Evolutionary conservation across 2,329 filamentous ascomycete species (phyloP), one percentile per base, ranked within the genome.

Genomic region (Aspergillus brasiliensis): DNA sequence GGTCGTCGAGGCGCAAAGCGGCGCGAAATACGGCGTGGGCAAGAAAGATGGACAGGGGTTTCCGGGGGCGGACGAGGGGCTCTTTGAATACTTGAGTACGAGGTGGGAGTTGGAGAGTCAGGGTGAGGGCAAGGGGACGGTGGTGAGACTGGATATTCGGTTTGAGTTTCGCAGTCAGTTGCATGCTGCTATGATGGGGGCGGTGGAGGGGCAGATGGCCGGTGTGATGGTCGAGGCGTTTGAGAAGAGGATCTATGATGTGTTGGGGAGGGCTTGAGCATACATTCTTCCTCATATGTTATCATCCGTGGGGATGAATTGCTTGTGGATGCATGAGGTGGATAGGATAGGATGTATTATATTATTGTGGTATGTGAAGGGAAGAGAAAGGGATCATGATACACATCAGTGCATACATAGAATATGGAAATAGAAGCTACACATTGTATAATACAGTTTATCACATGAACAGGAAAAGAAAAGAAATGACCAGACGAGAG

Each of bases 201-300:
- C 91, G 34, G 88, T 95, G 23, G 91, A 92, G 65, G 89, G 91
- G 31, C 92, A 91, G 77, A 87, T 97, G 64, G 94, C 92, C 1
- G 88, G 87, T 3, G 83, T 90, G 65, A 97, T 99, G 92, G 90
- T 98, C 65, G 88, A 91, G 75, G 94, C 95, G 1, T 99, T 99
- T 80, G 93, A 97, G 80, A 85, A 86, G 76, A 84, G 91, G 71
- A 92, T 95, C 5, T 81, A 81, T 71, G 80, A 84, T 69, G 73
- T 91, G 51, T 74, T 85, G 67, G 78, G 42, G 40, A 25, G 56
- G 34, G 34, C 17, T 27, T 60, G 37, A 49, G 3, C 11, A 8
- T 5, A 13, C 31, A 5, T 5, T 34, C 31, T 5, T 34, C 6
- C 13, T n/a, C n/a, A n/a, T n/a, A n/a, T n/a, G n/a, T n/a, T n/a